These are phyloP conservation scores for Entamoeba nuttalli DNA, from an alignment of 208 protist genomes.

Conservation along the genomic window DNA sequence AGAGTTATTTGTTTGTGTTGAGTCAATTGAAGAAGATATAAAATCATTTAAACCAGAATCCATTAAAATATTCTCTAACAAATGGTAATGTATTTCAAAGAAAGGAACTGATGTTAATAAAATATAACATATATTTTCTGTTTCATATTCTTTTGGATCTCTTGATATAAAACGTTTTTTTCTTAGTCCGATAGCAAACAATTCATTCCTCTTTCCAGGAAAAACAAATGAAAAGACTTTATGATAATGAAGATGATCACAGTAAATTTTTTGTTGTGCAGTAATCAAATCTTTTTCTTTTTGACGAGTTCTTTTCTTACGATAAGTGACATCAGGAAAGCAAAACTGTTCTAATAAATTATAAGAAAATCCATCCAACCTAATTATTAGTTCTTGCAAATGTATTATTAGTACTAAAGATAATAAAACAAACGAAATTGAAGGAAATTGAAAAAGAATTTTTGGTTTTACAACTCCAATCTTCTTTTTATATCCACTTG, in stretches of 20 bases:
- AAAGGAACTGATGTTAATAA: neutral
- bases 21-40: neutral
- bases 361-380: neutral
- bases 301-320: neutral
- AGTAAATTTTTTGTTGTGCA: neutral
- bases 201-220: neutral
- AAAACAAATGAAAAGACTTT: neutral
- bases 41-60: neutral
- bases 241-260: neutral
- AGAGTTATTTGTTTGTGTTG: neutral
- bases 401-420: no score
- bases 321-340: neutral
- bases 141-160: neutral
- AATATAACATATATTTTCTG: neutral
- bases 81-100: neutral
- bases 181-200: neutral
- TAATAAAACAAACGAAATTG: neutral
- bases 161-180: neutral
- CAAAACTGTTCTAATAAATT: neutral
- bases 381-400: neutral
- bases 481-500: neutral
- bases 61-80: neutral
- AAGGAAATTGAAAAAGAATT: neutral
- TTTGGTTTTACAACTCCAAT: neutral
- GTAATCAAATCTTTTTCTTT: neutral